Evolutionary conservation across 2,329 filamentous ascomycete genomes (phyloP), one percentile per base, ranked within the genome.

Genomic region (Penicillium rolfsii): DNA sequence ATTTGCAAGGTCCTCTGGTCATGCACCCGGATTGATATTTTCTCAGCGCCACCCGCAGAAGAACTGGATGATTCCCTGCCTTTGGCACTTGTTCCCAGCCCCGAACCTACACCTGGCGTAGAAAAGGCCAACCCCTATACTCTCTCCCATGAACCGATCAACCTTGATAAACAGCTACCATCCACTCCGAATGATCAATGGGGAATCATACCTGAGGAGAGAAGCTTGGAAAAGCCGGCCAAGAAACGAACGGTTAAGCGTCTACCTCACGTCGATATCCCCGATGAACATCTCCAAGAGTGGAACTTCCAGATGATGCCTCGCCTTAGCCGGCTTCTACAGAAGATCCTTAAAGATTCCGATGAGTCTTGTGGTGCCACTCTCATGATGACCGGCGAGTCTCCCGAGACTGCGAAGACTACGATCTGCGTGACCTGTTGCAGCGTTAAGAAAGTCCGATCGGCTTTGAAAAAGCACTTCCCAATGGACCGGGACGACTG

Each of bases 371-470:
- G 85, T 65, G 85, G 84, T 58, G 87, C 87, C 40, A 82, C 83
- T 57, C 80, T 89, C 11, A 83, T 87, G 62, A 84, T 85, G 68
- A 83, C 87, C 54, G 87, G 87, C 22, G 84, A 85, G 57, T 81
- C 82, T 1, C 74, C 79, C 35, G 82, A 85, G 52, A 84, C 80
- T 26, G 85, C 85, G 7, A 81, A 80, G 59, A 86, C 87, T 1
- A 89, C 87, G 0, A 85, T 88, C 36, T 85, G 87, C 63, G 82
- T 89, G 41, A 87, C 85, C 22, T 89, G 87, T 71, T 80, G 78
- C n/a, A 87, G 84, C 61, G 75, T 79, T 30, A 80, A 81, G 43
- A 85, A 84, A 68, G 84, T 88, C 55, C 84, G 86, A 66, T 81
- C 83, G 33, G 80, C 83, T 7, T 75, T 89, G 50, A 83, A 82